phyloP scores from a whole-genome alignment of 495 filamentous ascomycete species.

The Aspergillus campestris region DNA sequence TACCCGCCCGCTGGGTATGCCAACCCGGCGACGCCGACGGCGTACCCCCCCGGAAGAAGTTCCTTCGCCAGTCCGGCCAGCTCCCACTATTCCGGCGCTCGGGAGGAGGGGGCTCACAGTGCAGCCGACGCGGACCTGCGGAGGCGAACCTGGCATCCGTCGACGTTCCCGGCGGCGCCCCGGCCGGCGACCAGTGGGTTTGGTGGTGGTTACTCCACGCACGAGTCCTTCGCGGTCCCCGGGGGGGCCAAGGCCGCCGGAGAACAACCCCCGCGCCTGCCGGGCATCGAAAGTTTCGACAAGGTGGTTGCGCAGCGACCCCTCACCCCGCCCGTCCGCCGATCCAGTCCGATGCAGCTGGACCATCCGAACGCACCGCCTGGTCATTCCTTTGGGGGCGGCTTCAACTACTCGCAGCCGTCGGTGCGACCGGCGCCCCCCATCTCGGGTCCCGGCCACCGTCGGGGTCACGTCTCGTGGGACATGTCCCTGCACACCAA shows the following conservation, averaged over 20 bases:
- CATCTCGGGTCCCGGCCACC: constrained; percentile 46
- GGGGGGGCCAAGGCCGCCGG: constrained; percentile 38
- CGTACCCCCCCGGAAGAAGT: constrained; percentile 47
- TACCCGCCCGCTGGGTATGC: constrained; percentile 49
- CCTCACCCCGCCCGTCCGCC: constrained; percentile 52
- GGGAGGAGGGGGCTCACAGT: constrained; percentile 53
- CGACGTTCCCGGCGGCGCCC: constrained; percentile 52
- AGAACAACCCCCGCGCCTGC: constrained; percentile 56
- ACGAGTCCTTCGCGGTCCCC: constrained; percentile 46
- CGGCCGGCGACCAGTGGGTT: constrained; percentile 53
- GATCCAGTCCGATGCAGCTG: constrained; percentile 60
- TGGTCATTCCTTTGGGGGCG: constrained; percentile 25
- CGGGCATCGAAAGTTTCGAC: constrained; percentile 88
- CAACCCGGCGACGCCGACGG: constrained; percentile 34
- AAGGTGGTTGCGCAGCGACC: constrained; percentile 51
- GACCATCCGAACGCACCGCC: constrained; percentile 41
- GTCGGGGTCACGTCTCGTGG: constrained; percentile 58
- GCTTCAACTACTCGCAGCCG: constrained; percentile 40
- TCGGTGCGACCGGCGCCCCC: constrained; percentile 39
- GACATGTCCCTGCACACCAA: constrained; percentile 69
- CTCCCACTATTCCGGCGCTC: constrained; percentile 53
- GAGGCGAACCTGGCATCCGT: constrained; percentile 84
- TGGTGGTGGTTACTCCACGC: constrained; percentile 50
- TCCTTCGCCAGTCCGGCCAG: constrained; percentile 65
- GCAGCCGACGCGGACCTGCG: constrained; percentile 68